These are phyloP conservation scores for Lactuca sativa DNA, from an alignment of 129 eudicot species.

Conservation along the genomic window DNA sequence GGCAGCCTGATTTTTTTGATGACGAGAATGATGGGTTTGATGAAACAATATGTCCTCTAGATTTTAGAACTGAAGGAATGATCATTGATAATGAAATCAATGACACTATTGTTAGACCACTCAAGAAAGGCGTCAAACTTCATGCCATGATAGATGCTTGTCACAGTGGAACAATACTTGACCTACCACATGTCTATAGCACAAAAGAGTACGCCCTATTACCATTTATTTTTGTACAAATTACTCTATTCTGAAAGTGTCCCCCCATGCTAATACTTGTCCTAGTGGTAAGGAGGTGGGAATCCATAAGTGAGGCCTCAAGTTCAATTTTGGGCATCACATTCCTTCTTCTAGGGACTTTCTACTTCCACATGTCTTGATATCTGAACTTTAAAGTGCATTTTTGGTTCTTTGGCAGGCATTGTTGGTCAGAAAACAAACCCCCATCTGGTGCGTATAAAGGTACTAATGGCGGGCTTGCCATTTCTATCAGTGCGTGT, in stretches of 20 bases:
- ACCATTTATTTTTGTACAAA: background rate
- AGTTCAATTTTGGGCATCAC: no score
- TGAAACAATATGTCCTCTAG: constrained; percentile 69
- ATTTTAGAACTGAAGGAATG: constrained; percentile 58
- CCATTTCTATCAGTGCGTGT: constrained; percentile 68
- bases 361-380: background rate
- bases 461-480: constrained; percentile 67
- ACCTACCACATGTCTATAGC: constrained; percentile 44
- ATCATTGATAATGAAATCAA: constrained; percentile 65
- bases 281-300: no score
- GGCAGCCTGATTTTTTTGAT: constrained; percentile 49
- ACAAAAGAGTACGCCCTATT: constrained; percentile 39
- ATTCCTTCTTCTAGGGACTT: no score
- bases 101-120: constrained; percentile 60
- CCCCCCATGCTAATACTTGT: no score
- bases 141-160: constrained; percentile 78
- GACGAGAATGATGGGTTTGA: constrained; percentile 74
- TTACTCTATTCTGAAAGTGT: background rate
- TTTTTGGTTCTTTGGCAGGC: constrained; percentile 40
- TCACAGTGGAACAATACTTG: constrained; percentile 87
- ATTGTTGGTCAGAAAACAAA: constrained; percentile 45
- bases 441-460: constrained; percentile 64
- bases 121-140: constrained; percentile 53
- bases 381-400: background rate
- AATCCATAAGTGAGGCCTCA: no score